Evolutionary conservation across 1,284 basidiomycete species (phyloP), one percentile per base, ranked within the genome.

Genomic region (Xerocomus amazonicus): DNA sequence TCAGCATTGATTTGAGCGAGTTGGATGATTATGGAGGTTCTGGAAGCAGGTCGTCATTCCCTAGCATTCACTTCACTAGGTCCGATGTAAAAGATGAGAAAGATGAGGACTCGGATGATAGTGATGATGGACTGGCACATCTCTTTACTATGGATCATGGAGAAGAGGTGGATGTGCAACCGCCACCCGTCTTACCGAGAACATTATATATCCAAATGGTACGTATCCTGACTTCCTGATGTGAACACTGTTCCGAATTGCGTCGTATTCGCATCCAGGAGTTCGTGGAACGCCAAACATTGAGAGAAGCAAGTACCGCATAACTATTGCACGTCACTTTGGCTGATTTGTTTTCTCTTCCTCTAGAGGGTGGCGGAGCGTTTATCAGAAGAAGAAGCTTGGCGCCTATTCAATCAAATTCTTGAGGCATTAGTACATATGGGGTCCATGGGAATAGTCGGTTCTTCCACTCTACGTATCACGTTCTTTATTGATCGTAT

Each of bases 381-480:
- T 0, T 70, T 96, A 3, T 75, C 78, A 0, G 90, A 92, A 67
- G 83, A 91, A 40, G 91, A 96, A 55, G 84, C 85, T 0, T 97
- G 95, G 95, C 73, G 89, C 27, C 72, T 97, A 16, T 91, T 97
- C 61, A 84, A 90, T 43, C 93, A 97, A 69, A 86, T 96, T 46
- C 70, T 97, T n/a, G 92, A 97, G 56, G 95, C 94, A 0, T 75
- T 98, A 4, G 87, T 90, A 0, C 92, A 97, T 59, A 94, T 97
- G 81, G 84, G 89, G 13, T 84, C 83, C 27, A 75, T 92, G 42
- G 90, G 90, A 26, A 95, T 98, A 58, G 87, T 84, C 41, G 41
- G 43, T 46, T 10, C 28, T 9, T 47, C 51, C 16, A 7, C 36
- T 43, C 38, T 32, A 8, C n/a, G 27, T 31, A 2, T 23, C 1